phyloP scores from a whole-genome alignment of 208 protist species.

The Porcisia deanei region DNA sequence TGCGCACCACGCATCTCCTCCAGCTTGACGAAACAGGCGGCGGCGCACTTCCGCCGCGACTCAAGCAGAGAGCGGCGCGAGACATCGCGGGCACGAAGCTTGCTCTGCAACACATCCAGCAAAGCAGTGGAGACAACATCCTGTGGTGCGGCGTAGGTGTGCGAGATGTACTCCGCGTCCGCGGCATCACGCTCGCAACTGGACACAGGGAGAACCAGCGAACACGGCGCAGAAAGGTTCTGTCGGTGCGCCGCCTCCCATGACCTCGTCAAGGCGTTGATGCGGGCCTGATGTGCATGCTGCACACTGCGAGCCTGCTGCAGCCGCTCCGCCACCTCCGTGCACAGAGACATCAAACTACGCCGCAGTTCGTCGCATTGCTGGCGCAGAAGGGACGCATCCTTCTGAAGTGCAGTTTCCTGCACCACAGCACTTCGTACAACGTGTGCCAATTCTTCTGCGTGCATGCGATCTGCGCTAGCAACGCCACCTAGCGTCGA shows the following conservation, averaged over 20 bases:
- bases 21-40: slow-evolving; percentile 30
- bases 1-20: slow-evolving; percentile 20
- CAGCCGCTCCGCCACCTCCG: slow-evolving; percentile 40
- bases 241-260: slow-evolving; percentile 71
- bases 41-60: slow-evolving; percentile 29
- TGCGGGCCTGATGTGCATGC: slow-evolving; percentile 43
- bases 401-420: slow-evolving; percentile 27
- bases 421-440: slow-evolving; percentile 23
- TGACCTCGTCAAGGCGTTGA: slow-evolving; percentile 43
- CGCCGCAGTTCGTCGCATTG: slow-evolving; percentile 33
- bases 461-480: slow-evolving; percentile 28
- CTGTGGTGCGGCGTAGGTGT: slow-evolving; percentile 43
- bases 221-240: slow-evolving; percentile 40
- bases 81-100: slow-evolving; percentile 32
- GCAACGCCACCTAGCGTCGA: background rate
- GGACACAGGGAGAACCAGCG: slow-evolving; percentile 29
- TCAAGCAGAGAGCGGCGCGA: slow-evolving; percentile 14
- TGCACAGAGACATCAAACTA: slow-evolving; percentile 26
- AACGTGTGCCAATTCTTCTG: slow-evolving; percentile 47
- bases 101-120: slow-evolving; percentile 35
- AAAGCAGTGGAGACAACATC: slow-evolving; percentile 34
- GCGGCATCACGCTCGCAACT: slow-evolving; percentile 9
- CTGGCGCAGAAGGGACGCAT: slow-evolving; percentile 18
- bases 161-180: slow-evolving; percentile 11
- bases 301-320: slow-evolving; percentile 45